These are phyloP conservation scores for Colletotrichum sp. DNA, from an alignment of 2,329 filamentous ascomycete species.

Conservation along the genomic window DNA sequence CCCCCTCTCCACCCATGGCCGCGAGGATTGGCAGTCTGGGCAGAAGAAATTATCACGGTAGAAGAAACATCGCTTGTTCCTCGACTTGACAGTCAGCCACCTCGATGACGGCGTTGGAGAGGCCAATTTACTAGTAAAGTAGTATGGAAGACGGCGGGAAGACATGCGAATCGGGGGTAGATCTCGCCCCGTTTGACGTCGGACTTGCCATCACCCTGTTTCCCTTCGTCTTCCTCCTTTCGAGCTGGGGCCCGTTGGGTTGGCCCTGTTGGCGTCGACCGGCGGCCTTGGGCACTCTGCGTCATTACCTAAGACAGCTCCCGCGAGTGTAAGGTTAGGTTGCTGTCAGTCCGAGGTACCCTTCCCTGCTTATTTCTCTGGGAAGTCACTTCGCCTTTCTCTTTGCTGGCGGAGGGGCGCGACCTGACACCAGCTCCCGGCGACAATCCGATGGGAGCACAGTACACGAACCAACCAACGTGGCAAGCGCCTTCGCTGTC, in stretches of 20 bases:
- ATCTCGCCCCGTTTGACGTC: conserved; percentile 3
- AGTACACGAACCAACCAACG: neutral
- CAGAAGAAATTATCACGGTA: neutral
- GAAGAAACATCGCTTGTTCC: neutral
- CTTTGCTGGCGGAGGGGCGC: neutral
- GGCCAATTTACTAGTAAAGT: neutral
- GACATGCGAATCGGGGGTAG: neutral
- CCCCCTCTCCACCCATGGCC: neutral
- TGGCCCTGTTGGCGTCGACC: neutral
- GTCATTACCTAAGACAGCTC: neutral
- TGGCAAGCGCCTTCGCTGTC: neutral
- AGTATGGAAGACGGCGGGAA: neutral
- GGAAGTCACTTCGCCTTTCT: neutral
- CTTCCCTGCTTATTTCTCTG: neutral
- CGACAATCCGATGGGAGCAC: neutral
- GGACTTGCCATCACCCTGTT: neutral
- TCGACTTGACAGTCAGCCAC: neutral
- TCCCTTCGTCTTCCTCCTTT: neutral
- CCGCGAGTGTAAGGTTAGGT: neutral
- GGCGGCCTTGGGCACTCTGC: neutral
- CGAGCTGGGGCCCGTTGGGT: neutral
- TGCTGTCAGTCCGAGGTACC: neutral
- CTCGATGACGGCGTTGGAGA: neutral
- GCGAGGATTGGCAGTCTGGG: neutral
- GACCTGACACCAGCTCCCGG: neutral